A percentile compares a stretch with the other conserved stretches of the same genome.
phyloP scores from a whole-genome alignment of 2,329 filamentous ascomycete genomes.

The Alternaria alternata region DNA sequence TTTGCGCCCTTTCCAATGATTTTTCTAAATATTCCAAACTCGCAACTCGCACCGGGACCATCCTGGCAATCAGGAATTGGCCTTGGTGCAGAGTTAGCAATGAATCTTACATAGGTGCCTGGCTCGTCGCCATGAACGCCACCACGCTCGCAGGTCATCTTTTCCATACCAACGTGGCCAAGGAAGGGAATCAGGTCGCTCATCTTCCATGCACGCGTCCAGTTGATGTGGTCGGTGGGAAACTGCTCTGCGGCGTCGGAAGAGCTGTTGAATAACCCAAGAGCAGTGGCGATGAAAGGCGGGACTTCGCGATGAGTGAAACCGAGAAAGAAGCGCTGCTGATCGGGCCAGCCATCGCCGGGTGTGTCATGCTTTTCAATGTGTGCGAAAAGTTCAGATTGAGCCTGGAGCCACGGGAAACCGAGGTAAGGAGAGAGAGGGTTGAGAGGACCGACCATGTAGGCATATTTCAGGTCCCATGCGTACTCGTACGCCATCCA shows the following conservation, averaged over 20 bases:
- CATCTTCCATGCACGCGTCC: slow-evolving; percentile 69
- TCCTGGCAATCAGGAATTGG: slow-evolving; percentile 57
- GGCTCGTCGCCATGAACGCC: slow-evolving; percentile 55
- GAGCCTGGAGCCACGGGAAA: slow-evolving; percentile 71
- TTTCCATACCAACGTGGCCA: slow-evolving; percentile 71
- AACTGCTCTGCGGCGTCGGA: slow-evolving; percentile 70
- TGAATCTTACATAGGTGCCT: slow-evolving; percentile 61
- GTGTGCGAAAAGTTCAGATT: slow-evolving; percentile 50
- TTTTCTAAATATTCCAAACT: slow-evolving; percentile 53
- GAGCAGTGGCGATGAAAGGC: slow-evolving; percentile 70
- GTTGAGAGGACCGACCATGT: slow-evolving; percentile 71
- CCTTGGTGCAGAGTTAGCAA: slow-evolving; percentile 61
- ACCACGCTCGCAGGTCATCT: slow-evolving; percentile 64
- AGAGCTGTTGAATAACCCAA: slow-evolving; percentile 74
- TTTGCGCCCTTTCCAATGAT: slow-evolving; percentile 54
- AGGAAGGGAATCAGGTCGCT: slow-evolving; percentile 70
- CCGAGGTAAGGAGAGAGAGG: slow-evolving; percentile 65
- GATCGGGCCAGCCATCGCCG: slow-evolving; percentile 49
- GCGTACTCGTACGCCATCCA: slow-evolving; percentile 72
- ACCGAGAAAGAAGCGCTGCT: slow-evolving; percentile 69
- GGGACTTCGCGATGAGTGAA: slow-evolving; percentile 75
- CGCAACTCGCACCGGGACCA: slow-evolving; percentile 61
- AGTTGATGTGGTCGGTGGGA: slow-evolving; percentile 64
- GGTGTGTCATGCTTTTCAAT: slow-evolving; percentile 47
- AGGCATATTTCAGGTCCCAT: slow-evolving; percentile 68